phyloP scores from a whole-genome alignment of 306 rosid genomes.

The Quercus suber region DNA sequence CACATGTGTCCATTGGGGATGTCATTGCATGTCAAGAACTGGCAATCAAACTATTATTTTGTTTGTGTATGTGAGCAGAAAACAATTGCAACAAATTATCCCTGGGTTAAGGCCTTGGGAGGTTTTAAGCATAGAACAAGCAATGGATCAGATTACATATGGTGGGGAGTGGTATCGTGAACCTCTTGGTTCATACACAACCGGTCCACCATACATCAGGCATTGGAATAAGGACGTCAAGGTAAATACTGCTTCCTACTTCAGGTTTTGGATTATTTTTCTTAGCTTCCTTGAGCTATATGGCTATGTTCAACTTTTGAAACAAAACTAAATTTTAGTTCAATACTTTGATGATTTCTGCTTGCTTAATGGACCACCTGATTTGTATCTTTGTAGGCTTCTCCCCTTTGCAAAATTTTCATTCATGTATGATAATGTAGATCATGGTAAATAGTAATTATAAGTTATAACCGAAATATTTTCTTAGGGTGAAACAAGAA shows the following conservation, averaged over 20 bases:
- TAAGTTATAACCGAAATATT: too few species aligned
- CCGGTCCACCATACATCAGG: conserved; percentile 80
- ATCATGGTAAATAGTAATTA: too few species aligned
- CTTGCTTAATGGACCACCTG: not conserved
- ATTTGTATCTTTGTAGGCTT: not conserved
- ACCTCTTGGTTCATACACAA: conserved; percentile 69
- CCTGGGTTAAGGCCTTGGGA: conserved; percentile 98
- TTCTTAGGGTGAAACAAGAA: too few species aligned
- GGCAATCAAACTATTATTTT: not conserved
- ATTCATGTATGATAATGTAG: not conserved
- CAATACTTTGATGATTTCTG: not conserved
- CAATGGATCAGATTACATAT: conserved; percentile 79
- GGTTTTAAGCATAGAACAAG: conserved; percentile 92
- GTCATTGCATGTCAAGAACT: not conserved
- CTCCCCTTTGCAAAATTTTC: not conserved
- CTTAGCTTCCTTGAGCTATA: not conserved
- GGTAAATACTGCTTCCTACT: conserved; percentile 45
- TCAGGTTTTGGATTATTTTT: not conserved
- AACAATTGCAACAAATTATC: conserved; percentile 52
- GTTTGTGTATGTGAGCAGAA: conserved; percentile 35
- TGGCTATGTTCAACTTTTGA: not conserved
- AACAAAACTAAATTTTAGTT: not conserved
- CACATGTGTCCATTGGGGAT: not conserved
- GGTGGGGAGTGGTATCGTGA: conserved; percentile 78
- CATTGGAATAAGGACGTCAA: conserved; percentile 49